A percentile compares a stretch with the other conserved stretches of the same genome.
Conservation (phyloP, 2,329 filamentous ascomycete genomes). For the Ustilaginoidea virens region DNA sequence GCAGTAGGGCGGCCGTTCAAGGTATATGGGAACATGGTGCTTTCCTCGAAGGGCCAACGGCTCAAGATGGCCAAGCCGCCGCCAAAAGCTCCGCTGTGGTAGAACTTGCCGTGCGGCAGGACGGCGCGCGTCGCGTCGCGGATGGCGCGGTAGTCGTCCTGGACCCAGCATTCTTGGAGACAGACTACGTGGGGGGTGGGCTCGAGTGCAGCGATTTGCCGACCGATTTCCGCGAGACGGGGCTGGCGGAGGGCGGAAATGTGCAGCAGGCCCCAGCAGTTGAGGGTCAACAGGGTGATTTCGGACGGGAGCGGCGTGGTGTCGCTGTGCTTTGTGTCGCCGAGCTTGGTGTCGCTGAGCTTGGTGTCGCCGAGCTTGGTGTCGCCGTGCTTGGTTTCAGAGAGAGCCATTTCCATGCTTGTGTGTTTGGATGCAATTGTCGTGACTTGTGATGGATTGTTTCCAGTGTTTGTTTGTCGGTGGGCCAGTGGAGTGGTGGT, state of each 20-base stretch:
- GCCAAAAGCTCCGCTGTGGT: constrained; percentile 77
- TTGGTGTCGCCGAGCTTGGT: too few species aligned
- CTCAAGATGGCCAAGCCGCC: constrained; percentile 80
- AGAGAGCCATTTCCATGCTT: too few species aligned
- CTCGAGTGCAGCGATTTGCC: constrained; percentile 51
- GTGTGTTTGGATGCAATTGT: too few species aligned
- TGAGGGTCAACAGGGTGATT: constrained; percentile 73
- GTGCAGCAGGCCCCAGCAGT: constrained; percentile 93
- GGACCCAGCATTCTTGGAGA: constrained; percentile 91
- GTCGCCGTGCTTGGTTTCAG: too few species aligned
- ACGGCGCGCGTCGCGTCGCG: constrained; percentile 56
- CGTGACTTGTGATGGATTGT: too few species aligned
- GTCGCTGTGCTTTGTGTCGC: constrained; percentile 7
- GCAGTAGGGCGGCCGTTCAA: constrained; percentile 86
- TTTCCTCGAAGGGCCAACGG: constrained; percentile 84
- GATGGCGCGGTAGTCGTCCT: constrained; percentile 68
- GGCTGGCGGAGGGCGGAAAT: constrained; percentile 63
- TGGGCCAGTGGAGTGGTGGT: too few species aligned
- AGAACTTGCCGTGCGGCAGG: constrained; percentile 86
- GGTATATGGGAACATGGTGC: constrained; percentile 73
- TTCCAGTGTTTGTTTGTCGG: too few species aligned
- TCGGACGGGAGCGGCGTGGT: constrained; percentile 30
- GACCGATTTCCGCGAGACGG: constrained; percentile 72
- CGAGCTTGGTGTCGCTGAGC: background rate
- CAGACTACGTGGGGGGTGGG: constrained; percentile 72